Evolutionary conservation across 2,329 filamentous ascomycete genomes (phyloP).

Genomic region (Lomentospora prolificans): DNA sequence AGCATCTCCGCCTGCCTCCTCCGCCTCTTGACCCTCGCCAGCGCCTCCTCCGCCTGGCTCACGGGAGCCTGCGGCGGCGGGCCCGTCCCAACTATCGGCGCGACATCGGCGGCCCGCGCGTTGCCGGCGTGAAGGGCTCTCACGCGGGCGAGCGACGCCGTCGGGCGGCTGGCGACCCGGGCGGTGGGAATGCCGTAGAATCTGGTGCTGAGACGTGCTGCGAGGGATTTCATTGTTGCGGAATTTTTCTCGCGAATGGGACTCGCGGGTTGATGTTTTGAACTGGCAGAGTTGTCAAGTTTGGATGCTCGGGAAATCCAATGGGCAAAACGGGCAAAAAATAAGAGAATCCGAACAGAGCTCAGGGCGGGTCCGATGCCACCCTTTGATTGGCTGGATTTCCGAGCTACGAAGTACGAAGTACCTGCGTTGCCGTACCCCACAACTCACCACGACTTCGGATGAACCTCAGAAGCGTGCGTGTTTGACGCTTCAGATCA

Average conservation of each 20-base stretch:
- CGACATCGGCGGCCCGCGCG: slow-evolving; percentile 33
- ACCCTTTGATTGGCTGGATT: not conserved
- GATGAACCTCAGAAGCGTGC: too few species aligned
- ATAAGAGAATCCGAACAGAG: not conserved
- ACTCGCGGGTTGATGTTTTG: not conserved
- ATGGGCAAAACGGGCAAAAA: not conserved
- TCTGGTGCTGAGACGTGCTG: not conserved
- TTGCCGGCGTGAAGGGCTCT: slow-evolving; percentile 18
- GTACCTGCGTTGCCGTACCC: not conserved
- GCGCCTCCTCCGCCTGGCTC: slow-evolving; percentile 21
- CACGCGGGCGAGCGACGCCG: not conserved
- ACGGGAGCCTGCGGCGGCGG: slow-evolving; percentile 48
- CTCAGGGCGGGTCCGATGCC: not conserved
- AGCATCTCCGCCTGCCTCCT: slow-evolving; percentile 45
- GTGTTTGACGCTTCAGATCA: too few species aligned
- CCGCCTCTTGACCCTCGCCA: slow-evolving; percentile 36
- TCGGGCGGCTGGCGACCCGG: too few species aligned
- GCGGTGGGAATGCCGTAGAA: not conserved
- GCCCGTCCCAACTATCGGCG: slow-evolving; percentile 44
- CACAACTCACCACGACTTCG: too few species aligned
- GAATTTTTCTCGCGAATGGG: not conserved
- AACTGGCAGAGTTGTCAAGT: not conserved
- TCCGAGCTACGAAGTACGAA: not conserved
- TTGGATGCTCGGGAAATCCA: too few species aligned
- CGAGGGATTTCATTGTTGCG: not conserved